Evolutionary conservation across 2,329 filamentous ascomycete species (phyloP).

Genomic region (Rutstroemia sp.): DNA sequence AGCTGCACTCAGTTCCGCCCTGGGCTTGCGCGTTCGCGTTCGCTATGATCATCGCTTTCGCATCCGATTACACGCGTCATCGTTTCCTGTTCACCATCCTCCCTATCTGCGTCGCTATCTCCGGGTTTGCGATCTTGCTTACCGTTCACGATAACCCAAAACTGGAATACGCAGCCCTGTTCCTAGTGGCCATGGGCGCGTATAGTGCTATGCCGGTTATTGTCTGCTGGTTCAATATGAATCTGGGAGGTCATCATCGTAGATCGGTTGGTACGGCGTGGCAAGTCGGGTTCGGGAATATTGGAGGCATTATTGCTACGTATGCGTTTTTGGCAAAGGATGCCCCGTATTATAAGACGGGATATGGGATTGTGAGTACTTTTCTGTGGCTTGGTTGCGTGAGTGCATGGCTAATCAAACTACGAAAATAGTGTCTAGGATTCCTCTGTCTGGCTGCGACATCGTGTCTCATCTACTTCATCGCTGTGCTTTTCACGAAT

Average conservation of each 20-base stretch:
- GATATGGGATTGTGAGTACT: constrained; percentile 55
- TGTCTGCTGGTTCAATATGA: constrained; percentile 79
- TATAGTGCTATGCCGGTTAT: constrained; percentile 89
- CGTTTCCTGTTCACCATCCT: constrained; percentile 67
- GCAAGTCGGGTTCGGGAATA: constrained; percentile 74
- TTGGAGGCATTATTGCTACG: constrained; percentile 71
- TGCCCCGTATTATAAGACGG: constrained; percentile 59
- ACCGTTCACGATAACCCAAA: constrained; percentile 58
- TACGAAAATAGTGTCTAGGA: constrained; percentile 43
- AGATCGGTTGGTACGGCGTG: constrained; percentile 65
- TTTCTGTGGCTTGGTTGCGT: too few species aligned
- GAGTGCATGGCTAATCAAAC: not conserved
- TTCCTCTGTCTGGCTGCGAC: constrained; percentile 64
- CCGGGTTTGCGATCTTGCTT: constrained; percentile 70
- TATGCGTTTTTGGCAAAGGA: constrained; percentile 62
- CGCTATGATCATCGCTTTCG: constrained; percentile 64
- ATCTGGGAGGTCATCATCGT: constrained; percentile 64
- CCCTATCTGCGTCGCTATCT: constrained; percentile 60
- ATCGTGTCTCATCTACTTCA: constrained; percentile 52
- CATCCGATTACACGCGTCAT: constrained; percentile 66
- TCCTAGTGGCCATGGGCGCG: constrained; percentile 70
- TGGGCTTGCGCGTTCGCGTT: constrained; percentile 72
- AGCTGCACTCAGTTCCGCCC: constrained; percentile 44
- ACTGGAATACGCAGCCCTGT: constrained; percentile 72
- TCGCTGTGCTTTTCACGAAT: constrained; percentile 54